Percentiles rank a stretch among this genome's conserved stretches.
These are phyloP conservation scores for Sporopachydermia lactativora DNA, from an alignment of 805 yeast species.

Conservation along the genomic window DNA sequence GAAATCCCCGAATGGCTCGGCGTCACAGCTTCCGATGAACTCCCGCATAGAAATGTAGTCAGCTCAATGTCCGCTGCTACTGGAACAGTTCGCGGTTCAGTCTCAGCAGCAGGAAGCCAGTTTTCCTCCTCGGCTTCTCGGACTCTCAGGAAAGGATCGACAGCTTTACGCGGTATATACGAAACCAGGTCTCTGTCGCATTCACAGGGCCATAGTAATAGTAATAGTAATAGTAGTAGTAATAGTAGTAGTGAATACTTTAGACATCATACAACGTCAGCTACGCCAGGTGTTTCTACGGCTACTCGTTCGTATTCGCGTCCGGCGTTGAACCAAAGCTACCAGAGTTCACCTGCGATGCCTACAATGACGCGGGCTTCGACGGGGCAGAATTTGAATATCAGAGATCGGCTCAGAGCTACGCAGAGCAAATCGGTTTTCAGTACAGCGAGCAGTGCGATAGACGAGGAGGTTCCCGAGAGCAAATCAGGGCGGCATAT, in stretches of 20 bases:
- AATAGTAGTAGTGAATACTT: too few relatives aligned
- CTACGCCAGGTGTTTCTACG: too few relatives aligned
- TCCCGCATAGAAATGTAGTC: too few relatives aligned
- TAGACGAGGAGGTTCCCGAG: too few relatives aligned
- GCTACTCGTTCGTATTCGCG: too few relatives aligned
- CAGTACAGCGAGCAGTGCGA: too few relatives aligned
- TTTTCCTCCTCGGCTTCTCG: not conserved
- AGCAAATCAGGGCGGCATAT: too few relatives aligned
- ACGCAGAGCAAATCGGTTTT: not conserved
- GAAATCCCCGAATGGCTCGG: slow-evolving; percentile 25
- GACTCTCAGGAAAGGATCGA: not conserved
- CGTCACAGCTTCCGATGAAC: too few relatives aligned
- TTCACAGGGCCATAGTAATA: not conserved
- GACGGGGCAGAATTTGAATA: not conserved
- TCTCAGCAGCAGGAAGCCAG: not conserved
- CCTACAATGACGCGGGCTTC: not conserved
- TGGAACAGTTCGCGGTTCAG: not conserved
- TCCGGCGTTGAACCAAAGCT: not conserved
- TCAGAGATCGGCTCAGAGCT: not conserved
- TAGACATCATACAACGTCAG: too few relatives aligned
- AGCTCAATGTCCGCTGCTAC: too few relatives aligned
- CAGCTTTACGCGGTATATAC: not conserved
- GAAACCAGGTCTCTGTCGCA: too few relatives aligned
- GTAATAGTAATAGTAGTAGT: too few relatives aligned
- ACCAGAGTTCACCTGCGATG: not conserved